phyloP scores from a whole-genome alignment of 2,329 filamentous ascomycete genomes.

The Trichoderma sp. region DNA sequence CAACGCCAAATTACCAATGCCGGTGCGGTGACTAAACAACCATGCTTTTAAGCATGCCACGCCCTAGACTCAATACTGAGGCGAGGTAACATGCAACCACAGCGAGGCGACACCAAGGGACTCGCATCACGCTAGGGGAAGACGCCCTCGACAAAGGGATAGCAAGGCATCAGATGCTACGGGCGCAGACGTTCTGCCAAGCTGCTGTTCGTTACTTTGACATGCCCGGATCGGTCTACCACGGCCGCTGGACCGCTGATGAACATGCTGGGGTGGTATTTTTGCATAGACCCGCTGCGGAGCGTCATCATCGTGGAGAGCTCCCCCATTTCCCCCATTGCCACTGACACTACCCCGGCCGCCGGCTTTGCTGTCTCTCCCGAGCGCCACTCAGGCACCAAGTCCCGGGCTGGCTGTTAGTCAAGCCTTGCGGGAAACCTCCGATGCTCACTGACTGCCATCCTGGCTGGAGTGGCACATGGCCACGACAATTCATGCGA shows the following conservation, averaged over 20 bases:
- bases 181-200: constrained; percentile 1
- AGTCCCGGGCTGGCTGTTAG: constrained; percentile 23
- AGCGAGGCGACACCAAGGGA: constrained; percentile 4
- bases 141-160: not conserved
- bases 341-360: constrained; percentile 8
- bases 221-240: not conserved
- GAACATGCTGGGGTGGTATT: constrained; percentile 21
- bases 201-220: not conserved
- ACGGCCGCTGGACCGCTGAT: constrained; percentile 11
- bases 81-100: constrained; percentile 10
- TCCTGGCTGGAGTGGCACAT: constrained; percentile 8
- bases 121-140: not conserved
- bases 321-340: constrained; percentile 5
- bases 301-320: constrained; percentile 27
- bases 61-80: not conserved
- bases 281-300: constrained; percentile 24
- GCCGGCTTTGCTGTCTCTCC: constrained; percentile 23
- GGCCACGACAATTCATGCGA: not conserved
- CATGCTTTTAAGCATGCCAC: not conserved
- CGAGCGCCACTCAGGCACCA: constrained; percentile 28
- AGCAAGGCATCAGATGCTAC: not conserved
- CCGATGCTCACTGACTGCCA: constrained; percentile 12
- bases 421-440: constrained; percentile 19
- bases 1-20: not conserved
- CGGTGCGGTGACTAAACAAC: not conserved